Evolutionary conservation across 2,329 filamentous ascomycete species (phyloP), one percentile per base, ranked within the genome.

Genomic region (Apiospora arundinis): DNA sequence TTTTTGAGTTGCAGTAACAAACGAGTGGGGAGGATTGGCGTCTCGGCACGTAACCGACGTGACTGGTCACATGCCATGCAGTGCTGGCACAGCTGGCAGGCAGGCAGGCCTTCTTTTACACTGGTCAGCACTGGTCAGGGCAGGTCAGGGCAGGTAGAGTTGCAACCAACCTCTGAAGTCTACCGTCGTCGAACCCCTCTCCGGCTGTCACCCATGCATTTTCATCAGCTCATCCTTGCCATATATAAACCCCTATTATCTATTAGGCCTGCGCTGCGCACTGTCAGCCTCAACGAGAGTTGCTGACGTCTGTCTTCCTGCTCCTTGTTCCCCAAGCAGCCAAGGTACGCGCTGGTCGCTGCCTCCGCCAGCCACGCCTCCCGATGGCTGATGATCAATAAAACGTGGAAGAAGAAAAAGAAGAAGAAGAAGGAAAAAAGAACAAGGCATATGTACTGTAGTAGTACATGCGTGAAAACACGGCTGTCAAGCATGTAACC

Each of bases 11-110:
- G 32, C 56, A 63, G 56, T n/a, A 40, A n/a, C 28, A 63, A 63
- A 63, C 56, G 56, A 40, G 56, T 63, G 56, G 32, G 56, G 52
- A 32, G 56, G 23, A 28, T 12, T 60, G 49, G 14, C 2, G 65
- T 25, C 46, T 63, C 66, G 66, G 66, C 66, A 48, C 25, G 66
- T 16, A 48, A 25, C 66, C 66, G 66, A 48, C 44, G 44, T 68
- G 66, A 48, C 66, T 46, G 42, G 56, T 40, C 32, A 63, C 56
- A 40, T 40, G 9, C 49, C 21, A n/a, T 37, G 56, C 28, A 25
- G 7, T 52, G 11, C 23, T 18, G 32, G 32, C 32, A 32, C 32
- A 32, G 32, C 32, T 32, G 32, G 32, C 32, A 32, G 32, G 32
- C 32, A 32, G 6, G 3, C 32, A 32, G 32, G 32, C 6, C 32